Percentiles rank a stretch among this genome's conserved stretches.
Conservation (phyloP, 805 yeast species). For the Candida morakotiae region DNA sequence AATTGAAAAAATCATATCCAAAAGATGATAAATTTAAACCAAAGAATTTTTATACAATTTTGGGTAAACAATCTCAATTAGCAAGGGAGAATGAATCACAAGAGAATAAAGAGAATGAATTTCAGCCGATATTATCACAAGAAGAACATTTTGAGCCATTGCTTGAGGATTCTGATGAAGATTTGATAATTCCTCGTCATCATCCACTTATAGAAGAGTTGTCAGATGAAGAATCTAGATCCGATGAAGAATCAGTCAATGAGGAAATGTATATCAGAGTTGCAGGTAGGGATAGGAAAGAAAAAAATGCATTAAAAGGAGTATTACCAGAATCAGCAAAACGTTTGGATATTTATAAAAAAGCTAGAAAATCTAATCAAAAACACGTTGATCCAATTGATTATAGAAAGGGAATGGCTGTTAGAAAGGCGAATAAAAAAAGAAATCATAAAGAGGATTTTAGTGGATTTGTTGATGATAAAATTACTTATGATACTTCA, state of each 20-base stretch:
- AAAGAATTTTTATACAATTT: constrained; percentile 33
- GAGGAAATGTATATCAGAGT: constrained; percentile 16
- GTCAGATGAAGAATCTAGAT: constrained; percentile 1
- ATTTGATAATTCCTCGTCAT: not conserved
- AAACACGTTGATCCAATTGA: constrained; percentile 9
- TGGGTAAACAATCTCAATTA: constrained; percentile 21
- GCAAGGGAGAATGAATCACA: constrained; percentile 5
- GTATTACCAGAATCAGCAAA: constrained; percentile 39
- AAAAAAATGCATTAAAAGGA: constrained; percentile 29
- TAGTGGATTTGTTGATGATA: constrained; percentile 18
- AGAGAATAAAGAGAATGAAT: constrained; percentile 9
- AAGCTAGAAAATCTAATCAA: constrained; percentile 1
- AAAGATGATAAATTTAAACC: constrained; percentile 36
- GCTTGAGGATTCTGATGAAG: constrained; percentile 2
- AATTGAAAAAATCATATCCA: constrained; percentile 28
- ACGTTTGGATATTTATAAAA: constrained; percentile 22
- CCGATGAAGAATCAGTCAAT: not conserved
- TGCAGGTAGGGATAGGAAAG: constrained; percentile 23
- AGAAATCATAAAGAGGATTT: constrained; percentile 8
- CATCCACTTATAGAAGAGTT: constrained; percentile 2
- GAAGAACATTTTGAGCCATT: too few relatives aligned
- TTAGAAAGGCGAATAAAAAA: constrained; percentile 17
- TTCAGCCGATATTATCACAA: constrained; percentile 1
- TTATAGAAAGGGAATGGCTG: constrained; percentile 35
- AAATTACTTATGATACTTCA: constrained; percentile 3